phyloP scores from a whole-genome alignment of 2,329 filamentous ascomycete genomes.

The Mariannaea elegans region DNA sequence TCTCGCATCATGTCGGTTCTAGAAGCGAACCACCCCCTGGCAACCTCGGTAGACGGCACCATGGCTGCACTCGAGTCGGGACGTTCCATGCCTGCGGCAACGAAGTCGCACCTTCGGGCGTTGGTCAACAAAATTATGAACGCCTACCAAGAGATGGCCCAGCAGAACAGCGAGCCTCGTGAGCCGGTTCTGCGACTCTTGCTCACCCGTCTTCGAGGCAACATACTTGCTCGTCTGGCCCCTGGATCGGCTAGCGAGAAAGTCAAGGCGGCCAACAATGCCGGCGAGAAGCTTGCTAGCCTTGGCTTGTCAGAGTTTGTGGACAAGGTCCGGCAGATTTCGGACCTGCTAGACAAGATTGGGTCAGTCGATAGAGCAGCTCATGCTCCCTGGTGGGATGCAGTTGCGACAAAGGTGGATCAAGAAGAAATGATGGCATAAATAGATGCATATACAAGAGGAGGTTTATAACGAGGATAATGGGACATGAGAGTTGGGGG shows the following conservation, averaged over 20 bases:
- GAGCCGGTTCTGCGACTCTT: constrained; percentile 72
- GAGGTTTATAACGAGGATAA: constrained; percentile 12
- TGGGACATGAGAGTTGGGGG: constrained; percentile 20
- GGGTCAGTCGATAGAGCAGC: constrained; percentile 73
- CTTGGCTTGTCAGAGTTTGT: constrained; percentile 80
- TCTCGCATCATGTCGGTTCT: constrained; percentile 75
- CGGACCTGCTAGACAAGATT: constrained; percentile 72
- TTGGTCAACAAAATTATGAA: constrained; percentile 65
- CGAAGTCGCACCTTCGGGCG: constrained; percentile 66
- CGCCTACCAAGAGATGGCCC: constrained; percentile 58
- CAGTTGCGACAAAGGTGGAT: constrained; percentile 65
- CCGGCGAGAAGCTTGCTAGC: constrained; percentile 73
- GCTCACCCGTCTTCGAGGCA: constrained; percentile 71
- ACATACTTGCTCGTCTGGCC: constrained; percentile 71
- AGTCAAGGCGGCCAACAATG: constrained; percentile 73
- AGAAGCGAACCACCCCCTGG: constrained; percentile 62
- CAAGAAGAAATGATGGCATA: constrained; percentile 48
- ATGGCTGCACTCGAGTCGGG: constrained; percentile 71
- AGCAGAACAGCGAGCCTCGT: constrained; percentile 52
- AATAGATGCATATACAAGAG: neutral
- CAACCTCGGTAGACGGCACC: constrained; percentile 66
- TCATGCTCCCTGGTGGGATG: constrained; percentile 77
- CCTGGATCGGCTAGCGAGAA: constrained; percentile 75
- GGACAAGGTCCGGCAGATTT: constrained; percentile 72
- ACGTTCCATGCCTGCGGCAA: constrained; percentile 71